Percentiles rank a stretch among this genome's conserved stretches.
These are phyloP conservation scores for Oryza officinalis DNA, from an alignment of 176 grass and related monocot genomes.

Conservation along the genomic window DNA sequence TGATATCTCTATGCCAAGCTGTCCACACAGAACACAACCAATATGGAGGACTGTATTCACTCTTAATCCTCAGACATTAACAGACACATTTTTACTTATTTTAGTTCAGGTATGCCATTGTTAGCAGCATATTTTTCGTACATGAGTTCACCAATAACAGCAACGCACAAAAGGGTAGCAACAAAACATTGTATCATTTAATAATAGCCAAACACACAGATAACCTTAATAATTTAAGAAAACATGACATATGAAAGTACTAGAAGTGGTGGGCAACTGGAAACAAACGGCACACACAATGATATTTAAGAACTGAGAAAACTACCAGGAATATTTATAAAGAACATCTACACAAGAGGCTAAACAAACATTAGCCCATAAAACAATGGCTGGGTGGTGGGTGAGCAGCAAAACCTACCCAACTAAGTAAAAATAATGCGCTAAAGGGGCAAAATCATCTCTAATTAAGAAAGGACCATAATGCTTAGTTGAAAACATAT, in stretches of 20 bases:
- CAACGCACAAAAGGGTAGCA: neutral
- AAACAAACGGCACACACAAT: neutral
- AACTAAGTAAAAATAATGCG: neutral
- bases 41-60: neutral
- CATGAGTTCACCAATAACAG: constrained; percentile 5
- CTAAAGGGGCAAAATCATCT: neutral
- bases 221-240: neutral
- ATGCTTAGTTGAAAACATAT: constrained; percentile 10
- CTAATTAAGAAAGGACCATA: neutral
- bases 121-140: neutral
- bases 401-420: neutral
- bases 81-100: neutral
- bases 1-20: neutral
- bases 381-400: neutral
- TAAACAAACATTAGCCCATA: constrained; percentile 14
- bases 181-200: neutral
- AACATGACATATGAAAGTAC: neutral
- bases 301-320: neutral
- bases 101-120: neutral
- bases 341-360: neutral
- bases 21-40: neutral
- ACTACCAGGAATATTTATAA: neutral
- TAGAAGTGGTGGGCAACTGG: neutral
- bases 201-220: neutral
- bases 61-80: neutral